Evolutionary conservation across 768 basidiomycete genomes (phyloP), one percentile per base, ranked within the genome.

Genomic region (Dentipellis fragilis): DNA sequence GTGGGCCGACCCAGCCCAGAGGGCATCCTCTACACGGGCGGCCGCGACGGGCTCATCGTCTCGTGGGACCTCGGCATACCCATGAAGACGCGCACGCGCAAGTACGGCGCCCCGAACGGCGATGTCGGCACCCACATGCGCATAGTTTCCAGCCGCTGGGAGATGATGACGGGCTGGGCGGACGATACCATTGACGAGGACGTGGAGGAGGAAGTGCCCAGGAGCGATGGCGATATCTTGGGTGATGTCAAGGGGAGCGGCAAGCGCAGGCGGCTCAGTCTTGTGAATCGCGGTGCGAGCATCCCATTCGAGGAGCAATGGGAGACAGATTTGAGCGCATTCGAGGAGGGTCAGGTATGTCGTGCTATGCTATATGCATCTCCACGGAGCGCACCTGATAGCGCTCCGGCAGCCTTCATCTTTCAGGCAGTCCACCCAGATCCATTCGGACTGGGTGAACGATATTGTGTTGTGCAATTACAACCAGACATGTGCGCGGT

Each of bases 361-460:
- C 42, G 7, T 45, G 9, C 14, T 19, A 23, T 45, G 16, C 8
- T 21, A 8, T 42, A 47, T 53, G 46, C 48, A 8, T 49, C 14
- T 51, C 47, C 29, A 46, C 36, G n/a, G 16, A 35, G 23, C 23
- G 21, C 6, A 19, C n/a, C 49, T 23, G 23, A 9, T 17, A 19
- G 4, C 48, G 50, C 29, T 29, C 29, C 55, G n/a, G 40, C 53
- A 83, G 80, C 68, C 70, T 22, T 77, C 83, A 23, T 74, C 77
- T 19, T 97, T 96, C 66, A 80, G 95, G 34, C 94, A 97, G 67
- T 87, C 84, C 56, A 84, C 85, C 9, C 93, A 97, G 66, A 79
- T 82, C 5, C 93, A 97, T 67, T 85, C 84, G 1, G 94, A 97
- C 70, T 99, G 95, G 95, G 82, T 98, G 37, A 99, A 96, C 66